Conservation (phyloP, 495 filamentous ascomycete genomes). For the Hyaloscypha bicolor region DNA sequence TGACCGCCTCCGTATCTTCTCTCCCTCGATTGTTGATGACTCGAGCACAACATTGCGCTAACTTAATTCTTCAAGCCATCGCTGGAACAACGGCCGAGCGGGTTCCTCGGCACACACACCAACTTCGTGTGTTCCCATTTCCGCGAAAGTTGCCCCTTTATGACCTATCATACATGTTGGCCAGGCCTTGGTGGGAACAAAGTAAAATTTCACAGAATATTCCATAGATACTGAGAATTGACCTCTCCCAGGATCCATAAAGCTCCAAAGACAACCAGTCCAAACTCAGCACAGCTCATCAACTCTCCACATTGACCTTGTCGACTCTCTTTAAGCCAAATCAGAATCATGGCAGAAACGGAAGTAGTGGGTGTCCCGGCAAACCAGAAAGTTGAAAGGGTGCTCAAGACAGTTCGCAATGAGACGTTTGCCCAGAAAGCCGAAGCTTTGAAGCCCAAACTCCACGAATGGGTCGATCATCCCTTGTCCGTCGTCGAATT, state of each 20-base stretch:
- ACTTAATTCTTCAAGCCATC: neutral
- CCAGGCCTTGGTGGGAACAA: too few species aligned
- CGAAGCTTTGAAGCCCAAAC: conserved; percentile 8
- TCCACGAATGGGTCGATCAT: conserved; percentile 30
- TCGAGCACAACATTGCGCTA: neutral
- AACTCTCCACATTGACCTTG: neutral
- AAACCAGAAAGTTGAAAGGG: conserved; percentile 20
- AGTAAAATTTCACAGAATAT: too few species aligned
- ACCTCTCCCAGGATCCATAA: too few species aligned
- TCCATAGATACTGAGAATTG: too few species aligned
- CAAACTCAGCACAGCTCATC: neutral
- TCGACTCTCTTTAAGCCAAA: neutral
- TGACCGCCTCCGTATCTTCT: neutral
- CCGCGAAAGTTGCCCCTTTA: neutral
- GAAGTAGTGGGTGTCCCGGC: neutral
- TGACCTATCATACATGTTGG: neutral
- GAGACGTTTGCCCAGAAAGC: conserved; percentile 17
- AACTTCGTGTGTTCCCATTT: too few species aligned
- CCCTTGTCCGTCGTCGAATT: conserved; percentile 32
- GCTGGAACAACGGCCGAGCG: neutral
- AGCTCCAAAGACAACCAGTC: too few species aligned
- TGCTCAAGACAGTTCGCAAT: conserved; percentile 16
- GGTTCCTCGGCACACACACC: neutral
- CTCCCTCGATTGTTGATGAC: neutral
- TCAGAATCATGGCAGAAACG: neutral